Evolutionary conservation across 1,284 basidiomycete genomes (phyloP), one percentile per base, ranked within the genome.

Genomic region (Lignosus rhinocerotis): DNA sequence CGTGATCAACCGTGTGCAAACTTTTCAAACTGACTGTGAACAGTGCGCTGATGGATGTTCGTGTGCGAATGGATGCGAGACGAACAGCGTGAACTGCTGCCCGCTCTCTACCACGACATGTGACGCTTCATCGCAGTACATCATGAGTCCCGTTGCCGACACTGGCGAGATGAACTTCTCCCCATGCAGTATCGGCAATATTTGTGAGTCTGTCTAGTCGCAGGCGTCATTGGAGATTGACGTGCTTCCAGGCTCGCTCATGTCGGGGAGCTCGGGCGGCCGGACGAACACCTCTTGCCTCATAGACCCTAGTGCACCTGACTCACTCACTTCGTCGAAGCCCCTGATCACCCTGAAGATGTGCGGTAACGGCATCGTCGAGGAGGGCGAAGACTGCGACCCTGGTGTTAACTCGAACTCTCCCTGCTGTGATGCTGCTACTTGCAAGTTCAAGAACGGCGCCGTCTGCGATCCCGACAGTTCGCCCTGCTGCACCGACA

Each of bases 351-450:
- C 85, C 6, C 75, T 89, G 14, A 79, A 87, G 65, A 88, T 88
- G 85, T 92, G 90, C 69, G 90, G 90, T 12, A 92, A 92, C 70
- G 90, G 90, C 51, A 90, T 92, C 60, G 85, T 92, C 58, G 84
- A 90, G 69, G 69, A 66, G 0, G 86, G 90, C 45, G 93, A 96
- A 75, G 90, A 96, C 56, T 96, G 94, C 72, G 94, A 96, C 72
- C 93, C 94, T 0, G 94, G 94, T 38, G 71, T 75, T 16, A 83
- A 81, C 57, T 68, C 76, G 31, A 77, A 76, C 48, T 89, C 88
- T 12, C 73, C 83, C 3, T 96, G 93, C 76, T 97, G 93, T 76
- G 84, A 95, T 73, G 69, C 85, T 1, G 62, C 73, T 30, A 93
- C 92, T 4, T 97, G 94, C 79, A 90, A 87, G 73, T 91, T 96